These are phyloP conservation scores for Byssothecium circinans DNA, from an alignment of 2,329 filamentous ascomycete genomes.

Conservation along the genomic window DNA sequence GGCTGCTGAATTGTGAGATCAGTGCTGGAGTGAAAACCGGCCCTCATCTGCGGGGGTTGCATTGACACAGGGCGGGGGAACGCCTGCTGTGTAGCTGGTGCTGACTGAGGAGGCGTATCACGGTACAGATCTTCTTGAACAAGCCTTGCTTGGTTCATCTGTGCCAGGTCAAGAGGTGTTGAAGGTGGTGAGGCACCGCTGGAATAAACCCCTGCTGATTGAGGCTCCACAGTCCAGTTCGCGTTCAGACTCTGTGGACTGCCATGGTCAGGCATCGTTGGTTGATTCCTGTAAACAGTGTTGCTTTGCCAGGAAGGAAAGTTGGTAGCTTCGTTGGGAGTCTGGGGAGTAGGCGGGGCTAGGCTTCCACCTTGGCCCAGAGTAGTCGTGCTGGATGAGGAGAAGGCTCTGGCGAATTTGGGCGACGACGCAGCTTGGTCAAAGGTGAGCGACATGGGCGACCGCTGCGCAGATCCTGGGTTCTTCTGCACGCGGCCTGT, in stretches of 20 bases:
- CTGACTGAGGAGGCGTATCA: conserved; percentile 55
- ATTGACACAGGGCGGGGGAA: conserved; percentile 46
- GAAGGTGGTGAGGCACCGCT: conserved; percentile 50
- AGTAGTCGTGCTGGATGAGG: conserved; percentile 40
- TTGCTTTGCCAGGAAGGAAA: conserved; percentile 48
- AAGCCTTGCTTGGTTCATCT: conserved; percentile 32
- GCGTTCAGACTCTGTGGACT: conserved; percentile 44
- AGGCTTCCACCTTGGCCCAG: conserved; percentile 44
- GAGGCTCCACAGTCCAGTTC: conserved; percentile 43
- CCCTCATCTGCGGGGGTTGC: conserved; percentile 36
- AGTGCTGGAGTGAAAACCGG: conserved; percentile 38
- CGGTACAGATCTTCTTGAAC: conserved; percentile 42
- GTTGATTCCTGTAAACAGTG: conserved; percentile 30
- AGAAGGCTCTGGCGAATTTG: conserved; percentile 46
- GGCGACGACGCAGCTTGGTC: conserved; percentile 52
- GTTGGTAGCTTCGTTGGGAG: conserved; percentile 46
- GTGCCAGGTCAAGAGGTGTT: conserved; percentile 44
- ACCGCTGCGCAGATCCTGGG: conserved; percentile 51
- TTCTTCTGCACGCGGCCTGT: conserved; percentile 52
- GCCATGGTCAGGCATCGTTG: conserved; percentile 40
- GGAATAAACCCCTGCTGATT: conserved; percentile 29
- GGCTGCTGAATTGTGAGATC: conserved; percentile 40
- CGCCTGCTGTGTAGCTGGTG: conserved; percentile 52
- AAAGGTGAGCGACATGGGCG: conserved; percentile 51
- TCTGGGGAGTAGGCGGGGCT: conserved; percentile 53